Conservation (phyloP, 2,329 filamentous ascomycete genomes). For the Pseudomassariella vexata region DNA sequence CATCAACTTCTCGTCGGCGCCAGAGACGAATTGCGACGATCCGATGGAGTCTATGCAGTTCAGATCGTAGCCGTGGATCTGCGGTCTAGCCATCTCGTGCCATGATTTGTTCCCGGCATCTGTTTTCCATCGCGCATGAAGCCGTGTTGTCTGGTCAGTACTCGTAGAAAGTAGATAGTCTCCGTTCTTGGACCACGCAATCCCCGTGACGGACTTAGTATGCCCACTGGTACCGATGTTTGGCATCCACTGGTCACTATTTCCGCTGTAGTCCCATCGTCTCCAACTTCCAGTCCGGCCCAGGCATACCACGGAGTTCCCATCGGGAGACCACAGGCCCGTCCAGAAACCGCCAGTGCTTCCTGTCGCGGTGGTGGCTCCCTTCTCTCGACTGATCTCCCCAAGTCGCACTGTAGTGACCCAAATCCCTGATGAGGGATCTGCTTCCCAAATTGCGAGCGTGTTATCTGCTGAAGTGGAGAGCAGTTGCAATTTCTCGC, state of each 20-base stretch:
- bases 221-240: conserved; percentile 77
- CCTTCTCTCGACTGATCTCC: conserved; percentile 91
- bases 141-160: conserved; percentile 84
- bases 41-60: conserved; percentile 84
- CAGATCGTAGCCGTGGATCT: conserved; percentile 96
- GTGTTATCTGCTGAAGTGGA: conserved; percentile 95
- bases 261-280: conserved; percentile 63
- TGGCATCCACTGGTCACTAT: conserved; percentile 67
- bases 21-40: conserved; percentile 76
- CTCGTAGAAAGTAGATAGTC: conserved; percentile 84
- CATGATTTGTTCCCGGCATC: conserved; percentile 50
- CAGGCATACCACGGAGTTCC: conserved; percentile 69
- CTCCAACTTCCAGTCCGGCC: conserved; percentile 93
- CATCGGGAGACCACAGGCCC: conserved; percentile 82
- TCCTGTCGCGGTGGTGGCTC: conserved; percentile 91
- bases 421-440: conserved; percentile 83
- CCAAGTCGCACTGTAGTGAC: conserved; percentile 78
- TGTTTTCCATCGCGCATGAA: conserved; percentile 74
- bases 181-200: conserved; percentile 79
- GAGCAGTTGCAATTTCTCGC: conserved; percentile 62
- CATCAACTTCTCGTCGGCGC: conserved; percentile 96
- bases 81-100: conserved; percentile 93
- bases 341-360: conserved; percentile 97
- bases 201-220: conserved; percentile 70
- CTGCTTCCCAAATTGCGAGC: conserved; percentile 85